Evolutionary conservation across 1,284 basidiomycete genomes (phyloP).

Genomic region (Ceratobasidium sp.): DNA sequence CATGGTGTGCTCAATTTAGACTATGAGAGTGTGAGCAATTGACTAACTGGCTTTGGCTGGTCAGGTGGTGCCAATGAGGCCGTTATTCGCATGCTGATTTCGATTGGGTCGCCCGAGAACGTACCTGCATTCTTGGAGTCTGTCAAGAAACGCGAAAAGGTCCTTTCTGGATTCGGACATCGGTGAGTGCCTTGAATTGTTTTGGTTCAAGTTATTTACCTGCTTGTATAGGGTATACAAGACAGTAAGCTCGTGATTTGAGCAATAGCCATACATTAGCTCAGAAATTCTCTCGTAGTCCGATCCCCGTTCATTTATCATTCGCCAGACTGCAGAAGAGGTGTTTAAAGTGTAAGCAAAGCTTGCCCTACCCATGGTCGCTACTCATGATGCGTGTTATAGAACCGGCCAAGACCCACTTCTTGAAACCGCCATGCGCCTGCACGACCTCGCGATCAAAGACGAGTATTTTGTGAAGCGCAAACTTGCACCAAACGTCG

Average conservation of each 20-base stretch:
- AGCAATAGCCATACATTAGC: background rate
- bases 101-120: constrained; percentile 80
- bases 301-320: constrained; percentile 87
- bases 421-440: constrained; percentile 85
- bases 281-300: constrained; percentile 61
- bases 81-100: constrained; percentile 88
- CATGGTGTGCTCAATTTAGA: constrained; percentile 62
- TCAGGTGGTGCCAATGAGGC: constrained; percentile 86
- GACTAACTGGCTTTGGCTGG: constrained; percentile 8
- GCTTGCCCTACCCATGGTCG: background rate
- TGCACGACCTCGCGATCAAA: constrained; percentile 87
- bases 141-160: constrained; percentile 85
- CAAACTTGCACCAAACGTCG: constrained; percentile 74
- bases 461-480: constrained; percentile 86
- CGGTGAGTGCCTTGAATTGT: constrained; percentile 60
- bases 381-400: constrained; percentile 39
- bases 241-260: constrained; percentile 61
- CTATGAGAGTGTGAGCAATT: background rate
- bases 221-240: constrained; percentile 71
- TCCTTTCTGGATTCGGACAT: constrained; percentile 87
- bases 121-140: constrained; percentile 85
- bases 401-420: constrained; percentile 84
- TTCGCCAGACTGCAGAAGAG: constrained; percentile 86
- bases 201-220: background rate
- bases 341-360: constrained; percentile 79